Conservation (phyloP, 2,329 filamentous ascomycete species). For the Blastomyces percursus region DNA sequence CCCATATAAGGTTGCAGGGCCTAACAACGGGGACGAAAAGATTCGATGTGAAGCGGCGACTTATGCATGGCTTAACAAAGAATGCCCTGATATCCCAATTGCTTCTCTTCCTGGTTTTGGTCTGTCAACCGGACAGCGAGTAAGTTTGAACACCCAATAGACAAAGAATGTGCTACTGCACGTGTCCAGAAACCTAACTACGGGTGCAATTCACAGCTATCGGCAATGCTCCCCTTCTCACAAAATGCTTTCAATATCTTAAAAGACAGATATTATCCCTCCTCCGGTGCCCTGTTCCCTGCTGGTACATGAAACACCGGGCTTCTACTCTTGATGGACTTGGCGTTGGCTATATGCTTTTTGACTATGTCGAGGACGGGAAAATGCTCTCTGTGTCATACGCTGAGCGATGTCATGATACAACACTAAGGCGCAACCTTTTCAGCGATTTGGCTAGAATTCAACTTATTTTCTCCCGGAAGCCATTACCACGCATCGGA, state of each 20-base stretch:
- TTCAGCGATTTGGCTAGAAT: constrained; percentile 14
- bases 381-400: constrained; percentile 15
- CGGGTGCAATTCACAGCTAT: constrained; percentile 1
- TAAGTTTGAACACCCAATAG: constrained; percentile 2
- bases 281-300: background rate
- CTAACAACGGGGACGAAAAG: constrained; percentile 23
- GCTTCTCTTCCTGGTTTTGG: constrained; percentile 21
- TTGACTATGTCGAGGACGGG: constrained; percentile 10
- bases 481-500: constrained; percentile 15
- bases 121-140: constrained; percentile 17
- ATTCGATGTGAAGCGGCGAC: constrained; percentile 20
- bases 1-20: constrained; percentile 18
- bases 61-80: constrained; percentile 21
- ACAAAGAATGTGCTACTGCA: no score
- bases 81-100: constrained; percentile 20
- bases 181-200: background rate
- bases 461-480: constrained; percentile 10
- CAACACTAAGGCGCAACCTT: constrained; percentile 13
- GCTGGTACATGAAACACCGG: constrained; percentile 2
- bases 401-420: constrained; percentile 4
- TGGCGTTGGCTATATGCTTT: constrained; percentile 11
- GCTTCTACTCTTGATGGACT: background rate
- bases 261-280: constrained; percentile 2
- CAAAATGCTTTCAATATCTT: background rate
- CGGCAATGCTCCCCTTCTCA: background rate